These are phyloP conservation scores for Geoglossum glabrum DNA, from an alignment of 495 filamentous ascomycete genomes.

Conservation along the genomic window DNA sequence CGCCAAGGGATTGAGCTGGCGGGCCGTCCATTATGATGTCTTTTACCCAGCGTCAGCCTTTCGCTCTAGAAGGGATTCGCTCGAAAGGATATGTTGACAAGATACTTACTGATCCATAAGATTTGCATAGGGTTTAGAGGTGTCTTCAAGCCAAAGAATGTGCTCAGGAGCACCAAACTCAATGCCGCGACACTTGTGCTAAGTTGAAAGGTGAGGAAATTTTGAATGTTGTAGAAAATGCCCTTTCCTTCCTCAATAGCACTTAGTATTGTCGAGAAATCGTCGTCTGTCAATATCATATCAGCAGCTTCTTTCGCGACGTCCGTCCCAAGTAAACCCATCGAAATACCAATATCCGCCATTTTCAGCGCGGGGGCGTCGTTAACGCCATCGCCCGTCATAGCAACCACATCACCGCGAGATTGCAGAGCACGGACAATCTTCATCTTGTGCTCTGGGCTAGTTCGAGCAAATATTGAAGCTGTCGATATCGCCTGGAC, in stretches of 20 bases:
- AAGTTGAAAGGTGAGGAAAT: conserved; percentile 96
- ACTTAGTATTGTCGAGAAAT: conserved; percentile 89
- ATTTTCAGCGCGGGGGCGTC: conserved; percentile 94
- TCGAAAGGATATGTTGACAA: neutral
- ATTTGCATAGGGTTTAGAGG: conserved; percentile 98
- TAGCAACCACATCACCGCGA: conserved; percentile 90
- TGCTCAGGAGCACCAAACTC: conserved; percentile 77
- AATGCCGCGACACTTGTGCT: conserved; percentile 91
- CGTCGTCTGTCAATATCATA: conserved; percentile 96
- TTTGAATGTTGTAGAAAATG: conserved; percentile 99
- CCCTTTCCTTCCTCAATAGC: conserved; percentile 98
- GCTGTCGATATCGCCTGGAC: conserved; percentile 66
- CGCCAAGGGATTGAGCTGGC: conserved; percentile 88
- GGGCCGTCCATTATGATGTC: conserved; percentile 99
- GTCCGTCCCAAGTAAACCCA: conserved; percentile 88
- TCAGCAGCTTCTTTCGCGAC: conserved; percentile 98
- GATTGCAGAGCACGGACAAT: conserved; percentile 82
- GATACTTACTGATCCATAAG: conserved; percentile 83
- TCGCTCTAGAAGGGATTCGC: neutral
- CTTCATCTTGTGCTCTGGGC: conserved; percentile 93
- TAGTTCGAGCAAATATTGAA: conserved; percentile 87
- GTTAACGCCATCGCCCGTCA: conserved; percentile 97
- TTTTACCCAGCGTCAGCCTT: conserved; percentile 16
- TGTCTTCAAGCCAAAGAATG: conserved; percentile 76
- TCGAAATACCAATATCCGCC: conserved; percentile 93